Percentiles rank a stretch among this genome's conserved stretches.
Evolutionary conservation across 1,284 basidiomycete species (phyloP).

Genomic region (Ustilago bromivora): DNA sequence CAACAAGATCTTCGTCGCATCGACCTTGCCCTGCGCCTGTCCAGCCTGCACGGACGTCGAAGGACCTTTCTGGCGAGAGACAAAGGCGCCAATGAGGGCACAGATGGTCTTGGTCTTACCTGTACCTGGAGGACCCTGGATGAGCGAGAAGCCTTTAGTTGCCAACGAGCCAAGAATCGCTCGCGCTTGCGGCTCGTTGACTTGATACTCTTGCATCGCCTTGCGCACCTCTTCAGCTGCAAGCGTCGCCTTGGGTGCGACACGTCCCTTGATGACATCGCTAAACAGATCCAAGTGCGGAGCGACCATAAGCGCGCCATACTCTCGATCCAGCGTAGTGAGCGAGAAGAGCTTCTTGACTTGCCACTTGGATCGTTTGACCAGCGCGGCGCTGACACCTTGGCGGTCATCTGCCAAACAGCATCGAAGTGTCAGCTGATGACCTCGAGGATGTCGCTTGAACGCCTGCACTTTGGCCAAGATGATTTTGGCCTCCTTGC

Average conservation of each 20-base stretch:
- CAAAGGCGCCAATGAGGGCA: conserved; percentile 87
- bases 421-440: conserved; percentile 72
- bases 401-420: conserved; percentile 71
- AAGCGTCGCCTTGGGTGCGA: conserved; percentile 71
- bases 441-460: conserved; percentile 73
- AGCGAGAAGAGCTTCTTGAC: conserved; percentile 87
- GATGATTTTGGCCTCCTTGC: conserved; percentile 71
- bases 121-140: conserved; percentile 98
- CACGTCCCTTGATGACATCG: conserved; percentile 79
- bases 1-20: conserved; percentile 78
- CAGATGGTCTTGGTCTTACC: conserved; percentile 99
- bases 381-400: conserved; percentile 68
- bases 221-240: conserved; percentile 72
- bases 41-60: conserved; percentile 43
- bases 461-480: conserved; percentile 85
- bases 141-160: conserved; percentile 85
- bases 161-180: conserved; percentile 84
- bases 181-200: conserved; percentile 94
- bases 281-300: conserved; percentile 83
- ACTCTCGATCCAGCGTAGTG: conserved; percentile 92
- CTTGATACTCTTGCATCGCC: conserved; percentile 79
- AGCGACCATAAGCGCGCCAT: conserved; percentile 84
- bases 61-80: conserved; percentile 72
- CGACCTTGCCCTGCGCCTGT: conserved; percentile 28
- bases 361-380: conserved; percentile 78